Evolutionary conservation across 352 stramenopile genomes (phyloP).

Genomic region (Phytophthora kernoviae): DNA sequence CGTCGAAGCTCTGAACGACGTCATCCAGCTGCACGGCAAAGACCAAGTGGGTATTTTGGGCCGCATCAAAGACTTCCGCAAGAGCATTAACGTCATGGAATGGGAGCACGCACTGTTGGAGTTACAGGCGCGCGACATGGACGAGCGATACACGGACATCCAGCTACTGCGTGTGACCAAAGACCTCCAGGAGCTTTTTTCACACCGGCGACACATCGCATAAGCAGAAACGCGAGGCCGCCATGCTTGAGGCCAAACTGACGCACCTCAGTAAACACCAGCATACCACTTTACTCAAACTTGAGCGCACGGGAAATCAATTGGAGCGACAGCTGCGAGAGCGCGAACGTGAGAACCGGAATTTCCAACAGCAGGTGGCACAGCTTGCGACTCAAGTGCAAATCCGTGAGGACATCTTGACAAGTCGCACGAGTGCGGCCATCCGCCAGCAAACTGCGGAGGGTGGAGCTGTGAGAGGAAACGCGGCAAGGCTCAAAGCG

Average conservation of each 20-base stretch:
- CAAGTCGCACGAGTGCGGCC: slow-evolving; percentile 63
- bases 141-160: slow-evolving; percentile 93
- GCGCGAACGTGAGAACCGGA: slow-evolving; percentile 79
- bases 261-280: slow-evolving; percentile 66
- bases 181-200: slow-evolving; percentile 91
- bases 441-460: slow-evolving; percentile 33
- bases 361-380: slow-evolving; percentile 74
- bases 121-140: slow-evolving; percentile 83
- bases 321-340: slow-evolving; percentile 71
- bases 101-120: slow-evolving; percentile 90
- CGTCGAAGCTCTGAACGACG: slow-evolving; percentile 88
- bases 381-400: slow-evolving; percentile 86
- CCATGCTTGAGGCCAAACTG: slow-evolving; percentile 79
- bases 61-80: slow-evolving; percentile 93
- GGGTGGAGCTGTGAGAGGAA: slow-evolving; percentile 9
- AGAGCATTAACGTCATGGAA: slow-evolving; percentile 95
- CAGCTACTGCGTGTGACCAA: slow-evolving; percentile 94
- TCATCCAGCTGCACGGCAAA: slow-evolving; percentile 84
- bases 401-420: slow-evolving; percentile 88
- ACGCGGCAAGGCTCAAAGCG: slow-evolving; percentile 75
- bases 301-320: slow-evolving; percentile 50
- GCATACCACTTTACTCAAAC: slow-evolving; percentile 66
- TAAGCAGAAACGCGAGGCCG: slow-evolving; percentile 78
- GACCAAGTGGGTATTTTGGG: slow-evolving; percentile 87
- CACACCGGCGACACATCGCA: slow-evolving; percentile 80